Evolutionary conservation across 2,329 filamentous ascomycete species (phyloP), one percentile per base, ranked within the genome.

Genomic region (Coniella lustricola): DNA sequence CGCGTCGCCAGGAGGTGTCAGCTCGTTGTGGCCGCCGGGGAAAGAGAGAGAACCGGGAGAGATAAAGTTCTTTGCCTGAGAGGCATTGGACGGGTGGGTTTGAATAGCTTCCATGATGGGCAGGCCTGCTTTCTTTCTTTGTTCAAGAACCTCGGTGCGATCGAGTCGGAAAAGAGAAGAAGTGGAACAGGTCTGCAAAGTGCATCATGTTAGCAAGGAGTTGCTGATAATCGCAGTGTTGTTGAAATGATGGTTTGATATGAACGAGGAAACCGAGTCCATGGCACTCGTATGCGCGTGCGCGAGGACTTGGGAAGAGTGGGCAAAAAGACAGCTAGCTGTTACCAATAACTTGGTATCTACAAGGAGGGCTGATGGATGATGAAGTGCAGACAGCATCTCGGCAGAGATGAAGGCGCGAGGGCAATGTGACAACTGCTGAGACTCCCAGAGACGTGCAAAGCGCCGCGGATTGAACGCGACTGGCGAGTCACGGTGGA

Each of bases 41-140:
- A 94, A 97, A 53, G 90, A 95, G 59, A 97, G 77, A 60, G 90
- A 95, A 56, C 88, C 87, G 49, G 90, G 87, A 52, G 89, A 90
- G 61, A 90, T 95, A 71, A 97, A 95, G 65, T 87, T 89, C 77
- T 93, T 93, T 56, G 93, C 93, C 79, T 97, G 90, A 58, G 85
- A 81, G 62, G 91, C 90, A 66, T 83, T 97, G 57, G 85, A 79
- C 42, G 93, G 93, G 65, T 97, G 93, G 59, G 91, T 93, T 63
- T 89, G 90, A 62, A 95, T 85, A 62, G 82, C 81, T 67, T 95
- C 89, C 89, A 95, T 95, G 66, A 69, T 82, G 67, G 64, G 36
- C 18, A 22, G 25, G 25, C 25, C 25, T 29, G 25, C 25, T 29
- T n/a, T 29, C 25, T 29, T 29, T 29, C 21, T 18, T n/a, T 21